Conservation (phyloP, 169 alveolate species). For the Plasmodium knowlesi region DNA sequence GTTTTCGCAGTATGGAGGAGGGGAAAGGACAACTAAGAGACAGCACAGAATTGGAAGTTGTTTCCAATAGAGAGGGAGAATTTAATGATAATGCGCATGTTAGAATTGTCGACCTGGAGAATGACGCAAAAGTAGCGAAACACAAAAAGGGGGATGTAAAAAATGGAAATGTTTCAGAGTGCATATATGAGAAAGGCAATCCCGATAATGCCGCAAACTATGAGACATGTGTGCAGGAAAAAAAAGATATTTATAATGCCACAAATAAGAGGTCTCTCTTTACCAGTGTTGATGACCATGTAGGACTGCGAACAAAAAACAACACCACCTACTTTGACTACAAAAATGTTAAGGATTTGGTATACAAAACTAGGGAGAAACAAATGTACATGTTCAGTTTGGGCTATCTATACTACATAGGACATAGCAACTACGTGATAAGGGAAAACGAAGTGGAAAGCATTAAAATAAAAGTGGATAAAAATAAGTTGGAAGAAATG, state of each 20-base stretch:
- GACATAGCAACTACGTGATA: constrained; percentile 41
- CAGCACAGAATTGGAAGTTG: not conserved
- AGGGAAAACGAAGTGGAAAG: constrained; percentile 41
- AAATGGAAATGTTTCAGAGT: not conserved
- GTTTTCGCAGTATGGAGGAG: not conserved
- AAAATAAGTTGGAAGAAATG: constrained; percentile 45
- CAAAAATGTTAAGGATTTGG: constrained; percentile 27
- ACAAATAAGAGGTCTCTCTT: not conserved
- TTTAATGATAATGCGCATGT: not conserved
- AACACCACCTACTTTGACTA: constrained; percentile 44
- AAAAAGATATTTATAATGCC: constrained; percentile 17
- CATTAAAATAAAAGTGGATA: constrained; percentile 44
- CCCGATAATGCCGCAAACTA: not conserved
- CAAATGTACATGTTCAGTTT: constrained; percentile 1
- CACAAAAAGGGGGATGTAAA: not conserved
- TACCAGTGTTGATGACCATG: constrained; percentile 1
- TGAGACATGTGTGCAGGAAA: not conserved
- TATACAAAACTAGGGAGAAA: constrained; percentile 4
- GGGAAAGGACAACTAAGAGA: constrained; percentile 3
- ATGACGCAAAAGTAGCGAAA: not conserved
- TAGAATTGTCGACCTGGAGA: not conserved
- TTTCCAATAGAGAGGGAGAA: not conserved
- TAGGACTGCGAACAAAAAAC: not conserved
- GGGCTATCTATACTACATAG: constrained; percentile 44
- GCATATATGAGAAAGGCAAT: not conserved